phyloP scores from a whole-genome alignment of 2,329 filamentous ascomycete species.

The Penicillium sp. region DNA sequence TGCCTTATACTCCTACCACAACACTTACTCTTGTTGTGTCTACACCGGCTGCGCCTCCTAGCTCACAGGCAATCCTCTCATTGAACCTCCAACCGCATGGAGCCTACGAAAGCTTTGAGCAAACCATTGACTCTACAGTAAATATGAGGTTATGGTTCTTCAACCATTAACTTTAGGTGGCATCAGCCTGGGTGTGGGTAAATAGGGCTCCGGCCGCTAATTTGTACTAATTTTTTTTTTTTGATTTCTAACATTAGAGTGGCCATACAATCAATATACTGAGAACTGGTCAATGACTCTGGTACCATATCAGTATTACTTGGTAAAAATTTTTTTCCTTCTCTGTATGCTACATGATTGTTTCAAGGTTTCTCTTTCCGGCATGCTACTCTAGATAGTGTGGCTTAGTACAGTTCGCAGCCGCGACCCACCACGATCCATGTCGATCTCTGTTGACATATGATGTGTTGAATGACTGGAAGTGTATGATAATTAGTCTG shows the following conservation, averaged over 20 bases:
- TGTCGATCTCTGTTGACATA: constrained; percentile 3
- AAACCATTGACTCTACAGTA: too few relatives aligned
- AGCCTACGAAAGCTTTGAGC: not conserved
- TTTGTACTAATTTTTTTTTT: not conserved
- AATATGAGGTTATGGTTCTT: not conserved
- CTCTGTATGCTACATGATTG: not conserved
- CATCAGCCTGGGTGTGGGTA: not conserved
- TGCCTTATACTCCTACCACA: not conserved
- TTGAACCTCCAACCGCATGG: not conserved
- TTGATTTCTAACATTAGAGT: not conserved
- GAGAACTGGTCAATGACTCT: too few relatives aligned
- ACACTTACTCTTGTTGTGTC: not conserved
- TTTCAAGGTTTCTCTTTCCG: not conserved
- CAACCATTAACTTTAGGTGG: not conserved
- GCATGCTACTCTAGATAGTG: not conserved
- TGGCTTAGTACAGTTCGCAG: constrained; percentile 3
- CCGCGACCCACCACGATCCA: constrained; percentile 9
- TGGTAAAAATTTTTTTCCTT: not conserved
- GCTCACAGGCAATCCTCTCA: not conserved
- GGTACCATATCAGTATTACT: not conserved
- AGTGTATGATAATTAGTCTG: not conserved
- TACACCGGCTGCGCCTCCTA: not conserved
- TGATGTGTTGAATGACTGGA: not conserved
- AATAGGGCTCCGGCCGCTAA: not conserved
- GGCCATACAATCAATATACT: not conserved